These are phyloP conservation scores for Myxozyma geophila DNA, from an alignment of 805 yeast genomes.

Conservation along the genomic window DNA sequence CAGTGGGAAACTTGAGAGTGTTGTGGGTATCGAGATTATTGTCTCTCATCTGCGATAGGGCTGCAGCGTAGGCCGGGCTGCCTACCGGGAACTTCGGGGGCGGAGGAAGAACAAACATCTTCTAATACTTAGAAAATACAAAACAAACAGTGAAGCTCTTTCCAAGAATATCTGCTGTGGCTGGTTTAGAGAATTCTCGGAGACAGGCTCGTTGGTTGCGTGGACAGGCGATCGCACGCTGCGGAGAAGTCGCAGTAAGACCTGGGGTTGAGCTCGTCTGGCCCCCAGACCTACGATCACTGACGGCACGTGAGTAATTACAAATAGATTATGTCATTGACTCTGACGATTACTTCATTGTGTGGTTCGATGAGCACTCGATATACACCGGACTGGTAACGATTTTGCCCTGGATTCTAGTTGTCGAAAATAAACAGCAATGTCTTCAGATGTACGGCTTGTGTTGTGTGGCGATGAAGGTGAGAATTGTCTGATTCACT, in stretches of 20 bases:
- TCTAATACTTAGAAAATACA: not conserved
- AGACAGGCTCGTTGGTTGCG: no score
- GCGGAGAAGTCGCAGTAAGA: conserved; percentile 5
- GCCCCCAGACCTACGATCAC: not conserved
- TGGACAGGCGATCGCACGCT: conserved; percentile 3
- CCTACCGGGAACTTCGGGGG: conserved; percentile 42
- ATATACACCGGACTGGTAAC: no score
- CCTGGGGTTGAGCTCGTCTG: not conserved
- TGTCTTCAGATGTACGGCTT: conserved; percentile 58
- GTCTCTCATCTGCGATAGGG: conserved; percentile 32
- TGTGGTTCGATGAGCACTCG: no score
- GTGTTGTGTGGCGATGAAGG: conserved; percentile 85
- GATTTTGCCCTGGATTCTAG: not conserved
- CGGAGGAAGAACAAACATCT: conserved; percentile 44
- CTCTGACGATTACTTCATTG: no score
- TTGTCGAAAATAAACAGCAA: not conserved
- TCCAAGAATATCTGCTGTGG: no score
- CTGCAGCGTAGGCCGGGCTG: conserved; percentile 37
- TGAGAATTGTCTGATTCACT: conserved; percentile 17
- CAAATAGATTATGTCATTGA: not conserved
- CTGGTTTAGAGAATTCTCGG: no score
- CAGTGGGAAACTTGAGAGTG: conserved; percentile 36
- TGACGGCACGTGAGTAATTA: conserved; percentile 1
- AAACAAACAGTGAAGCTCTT: no score
- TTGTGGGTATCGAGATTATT: conserved; percentile 36